phyloP scores from a whole-genome alignment of 805 yeast genomes.

The Candida sonorensis region DNA sequence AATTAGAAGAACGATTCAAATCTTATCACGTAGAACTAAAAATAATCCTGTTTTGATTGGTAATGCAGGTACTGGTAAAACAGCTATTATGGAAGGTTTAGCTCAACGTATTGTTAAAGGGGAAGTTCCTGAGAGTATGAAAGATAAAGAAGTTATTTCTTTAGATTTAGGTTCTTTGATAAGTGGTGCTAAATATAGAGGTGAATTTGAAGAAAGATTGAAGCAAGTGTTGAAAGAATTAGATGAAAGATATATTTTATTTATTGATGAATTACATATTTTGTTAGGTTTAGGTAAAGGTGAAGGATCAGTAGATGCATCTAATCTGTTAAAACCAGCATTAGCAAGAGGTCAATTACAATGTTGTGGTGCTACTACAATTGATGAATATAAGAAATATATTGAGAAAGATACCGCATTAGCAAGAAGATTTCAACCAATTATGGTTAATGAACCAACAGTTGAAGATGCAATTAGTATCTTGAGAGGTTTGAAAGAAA shows the following conservation, averaged over 20 bases:
- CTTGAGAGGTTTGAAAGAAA: slow-evolving; percentile 86
- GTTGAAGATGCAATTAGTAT: slow-evolving; percentile 90
- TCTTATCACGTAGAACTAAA: slow-evolving; percentile 85
- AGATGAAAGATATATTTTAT: slow-evolving; percentile 69
- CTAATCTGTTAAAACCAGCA: slow-evolving; percentile 88
- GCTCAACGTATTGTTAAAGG: slow-evolving; percentile 90
- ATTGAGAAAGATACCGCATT: slow-evolving; percentile 96
- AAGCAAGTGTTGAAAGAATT: slow-evolving; percentile 78
- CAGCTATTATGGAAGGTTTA: slow-evolving; percentile 92
- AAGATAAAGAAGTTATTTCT: slow-evolving; percentile 75
- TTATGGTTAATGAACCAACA: slow-evolving; percentile 76
- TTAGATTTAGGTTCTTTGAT: slow-evolving; percentile 84
- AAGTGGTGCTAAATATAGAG: slow-evolving; percentile 92
- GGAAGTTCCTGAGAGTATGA: slow-evolving; percentile 92
- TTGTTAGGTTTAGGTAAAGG: slow-evolving; percentile 86
- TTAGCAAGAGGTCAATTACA: slow-evolving; percentile 88
- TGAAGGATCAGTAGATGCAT: slow-evolving; percentile 94
- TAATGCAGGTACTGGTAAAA: slow-evolving; percentile 97
- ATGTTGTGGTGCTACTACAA: slow-evolving; percentile 94
- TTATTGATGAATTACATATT: slow-evolving; percentile 88
- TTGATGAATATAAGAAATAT: slow-evolving; percentile 86
- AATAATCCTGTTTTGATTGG: slow-evolving; percentile 95
- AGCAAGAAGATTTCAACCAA: slow-evolving; percentile 91
- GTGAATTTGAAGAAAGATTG: slow-evolving; percentile 90
- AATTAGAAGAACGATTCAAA: slow-evolving; percentile 87